Conservation (phyloP, 805 yeast species). For the Saccharomycopsis schoenii region DNA sequence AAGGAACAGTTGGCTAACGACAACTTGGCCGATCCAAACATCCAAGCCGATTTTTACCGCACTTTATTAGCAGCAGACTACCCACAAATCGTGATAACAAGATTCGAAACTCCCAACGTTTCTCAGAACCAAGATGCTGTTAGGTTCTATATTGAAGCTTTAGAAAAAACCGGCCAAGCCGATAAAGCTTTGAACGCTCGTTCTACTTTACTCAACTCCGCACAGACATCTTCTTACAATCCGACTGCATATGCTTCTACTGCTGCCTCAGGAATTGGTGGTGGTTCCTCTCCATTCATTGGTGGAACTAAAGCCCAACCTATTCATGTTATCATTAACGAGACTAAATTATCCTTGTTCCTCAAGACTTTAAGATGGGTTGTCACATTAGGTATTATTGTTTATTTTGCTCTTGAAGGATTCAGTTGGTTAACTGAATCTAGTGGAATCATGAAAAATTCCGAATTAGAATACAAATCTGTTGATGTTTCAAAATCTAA, state of each 20-base stretch:
- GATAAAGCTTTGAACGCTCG: slow-evolving; percentile 68
- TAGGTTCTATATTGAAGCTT: slow-evolving; percentile 68
- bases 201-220: slow-evolving; percentile 25
- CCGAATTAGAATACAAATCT: slow-evolving; percentile 65
- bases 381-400: slow-evolving; percentile 65
- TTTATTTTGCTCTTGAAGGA: slow-evolving; percentile 74
- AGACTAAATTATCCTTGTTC: slow-evolving; percentile 65
- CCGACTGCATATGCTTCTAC: slow-evolving; percentile 24
- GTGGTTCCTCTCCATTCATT: slow-evolving; percentile 21
- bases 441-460: slow-evolving; percentile 53
- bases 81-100: slow-evolving; percentile 92
- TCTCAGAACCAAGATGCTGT: slow-evolving; percentile 76
- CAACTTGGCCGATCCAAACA: slow-evolving; percentile 52
- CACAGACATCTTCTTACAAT: background rate
- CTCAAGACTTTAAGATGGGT: slow-evolving; percentile 87
- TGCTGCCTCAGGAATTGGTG: slow-evolving; percentile 10
- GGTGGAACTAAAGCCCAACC: slow-evolving; percentile 74
- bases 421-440: slow-evolving; percentile 74
- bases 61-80: slow-evolving; percentile 67
- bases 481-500: slow-evolving; percentile 78
- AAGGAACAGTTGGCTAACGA: slow-evolving; percentile 84
- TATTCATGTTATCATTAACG: slow-evolving; percentile 86
- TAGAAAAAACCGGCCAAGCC: slow-evolving; percentile 64
- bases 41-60: slow-evolving; percentile 79
- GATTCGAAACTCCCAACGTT: slow-evolving; percentile 92